Conservation (phyloP, 2,329 filamentous ascomycete genomes). For the Xylaria polymorpha region DNA sequence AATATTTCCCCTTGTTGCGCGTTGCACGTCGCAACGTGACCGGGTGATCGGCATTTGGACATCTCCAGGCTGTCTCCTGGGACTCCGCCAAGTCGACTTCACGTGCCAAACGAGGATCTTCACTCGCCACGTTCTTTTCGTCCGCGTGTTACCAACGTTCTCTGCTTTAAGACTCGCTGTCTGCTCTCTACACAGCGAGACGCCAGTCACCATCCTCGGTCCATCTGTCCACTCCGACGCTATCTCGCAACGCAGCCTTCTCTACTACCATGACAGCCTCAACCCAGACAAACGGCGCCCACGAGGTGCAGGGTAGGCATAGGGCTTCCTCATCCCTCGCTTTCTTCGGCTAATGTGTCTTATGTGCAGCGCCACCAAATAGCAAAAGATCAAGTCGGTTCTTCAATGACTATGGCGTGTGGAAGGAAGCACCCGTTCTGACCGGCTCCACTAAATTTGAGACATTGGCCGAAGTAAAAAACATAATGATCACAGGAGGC, state of each 20-base stretch:
- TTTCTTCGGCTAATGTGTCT: slow-evolving; percentile 16
- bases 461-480: slow-evolving; percentile 75
- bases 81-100: slow-evolving; percentile 20
- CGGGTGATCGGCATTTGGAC: slow-evolving; percentile 43
- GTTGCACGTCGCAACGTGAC: slow-evolving; percentile 40
- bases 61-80: slow-evolving; percentile 21
- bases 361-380: slow-evolving; percentile 35
- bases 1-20: slow-evolving; percentile 34
- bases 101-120: slow-evolving; percentile 25
- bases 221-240: background rate
- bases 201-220: background rate
- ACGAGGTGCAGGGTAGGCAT: slow-evolving; percentile 45
- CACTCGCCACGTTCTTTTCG: slow-evolving; percentile 18
- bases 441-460: slow-evolving; percentile 77
- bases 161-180: slow-evolving; percentile 20
- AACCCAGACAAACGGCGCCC: slow-evolving; percentile 43
- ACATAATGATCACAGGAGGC: slow-evolving; percentile 86
- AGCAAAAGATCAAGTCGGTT: slow-evolving; percentile 54
- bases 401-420: slow-evolving; percentile 71
- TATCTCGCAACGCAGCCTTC: slow-evolving; percentile 8
- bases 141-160: slow-evolving; percentile 12
- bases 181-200: slow-evolving; percentile 5
- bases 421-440: slow-evolving; percentile 77
- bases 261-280: slow-evolving; percentile 44
- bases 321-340: background rate